These are phyloP conservation scores for Aaosphaeria pasadenensis DNA, from an alignment of 2,329 filamentous ascomycete genomes.

Conservation along the genomic window DNA sequence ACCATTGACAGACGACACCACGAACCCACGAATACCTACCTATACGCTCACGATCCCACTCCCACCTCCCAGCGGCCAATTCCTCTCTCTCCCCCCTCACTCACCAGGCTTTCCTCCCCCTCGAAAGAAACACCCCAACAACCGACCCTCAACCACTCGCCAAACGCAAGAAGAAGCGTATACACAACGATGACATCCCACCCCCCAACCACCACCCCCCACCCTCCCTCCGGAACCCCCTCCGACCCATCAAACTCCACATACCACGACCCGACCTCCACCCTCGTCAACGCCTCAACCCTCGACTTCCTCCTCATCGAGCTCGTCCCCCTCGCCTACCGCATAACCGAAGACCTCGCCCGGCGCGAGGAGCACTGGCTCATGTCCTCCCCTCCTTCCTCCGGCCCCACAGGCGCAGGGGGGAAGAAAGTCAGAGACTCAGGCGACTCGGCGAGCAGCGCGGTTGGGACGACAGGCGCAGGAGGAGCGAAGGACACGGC, in stretches of 20 bases:
- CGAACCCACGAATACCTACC: too few species aligned
- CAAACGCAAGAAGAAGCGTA: not conserved
- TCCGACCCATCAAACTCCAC: slow-evolving; percentile 48
- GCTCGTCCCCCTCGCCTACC: slow-evolving; percentile 89
- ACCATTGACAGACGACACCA: too few species aligned
- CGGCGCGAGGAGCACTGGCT: slow-evolving; percentile 44
- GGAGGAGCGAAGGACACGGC: slow-evolving; percentile 10
- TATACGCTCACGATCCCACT: too few species aligned
- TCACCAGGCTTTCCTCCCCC: too few species aligned
- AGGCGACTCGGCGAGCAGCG: slow-evolving; percentile 23
- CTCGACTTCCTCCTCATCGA: slow-evolving; percentile 96
- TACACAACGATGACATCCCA: not conserved
- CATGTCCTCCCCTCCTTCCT: not conserved
- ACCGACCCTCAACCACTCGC: too few species aligned
- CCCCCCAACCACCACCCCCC: not conserved
- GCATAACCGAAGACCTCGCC: slow-evolving; percentile 73
- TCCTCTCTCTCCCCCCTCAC: too few species aligned
- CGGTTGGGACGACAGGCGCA: slow-evolving; percentile 14
- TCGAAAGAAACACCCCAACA: too few species aligned
- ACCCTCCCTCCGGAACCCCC: not conserved
- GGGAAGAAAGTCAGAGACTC: not conserved
- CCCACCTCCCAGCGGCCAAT: too few species aligned
- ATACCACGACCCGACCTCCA: slow-evolving; percentile 69
- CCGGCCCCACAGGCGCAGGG: slow-evolving; percentile 4
- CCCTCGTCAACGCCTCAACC: slow-evolving; percentile 77